Evolutionary conservation across 2,329 filamentous ascomycete genomes (phyloP), one percentile per base, ranked within the genome.

Genomic region (Botryotinia narcissicola): DNA sequence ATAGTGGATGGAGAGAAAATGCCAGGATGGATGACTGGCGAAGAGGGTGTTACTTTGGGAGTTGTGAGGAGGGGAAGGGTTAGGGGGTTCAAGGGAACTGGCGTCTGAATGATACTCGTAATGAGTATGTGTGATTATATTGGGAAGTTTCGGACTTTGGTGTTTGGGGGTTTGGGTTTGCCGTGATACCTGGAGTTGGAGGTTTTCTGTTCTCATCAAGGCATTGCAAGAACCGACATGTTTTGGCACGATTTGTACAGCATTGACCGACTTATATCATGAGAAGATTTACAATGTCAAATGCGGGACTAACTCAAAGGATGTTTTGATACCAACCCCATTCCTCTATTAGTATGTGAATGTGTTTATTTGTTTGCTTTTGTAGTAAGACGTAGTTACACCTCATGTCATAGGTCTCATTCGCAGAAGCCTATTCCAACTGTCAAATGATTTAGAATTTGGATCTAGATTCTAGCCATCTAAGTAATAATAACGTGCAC

Each of bases 1-100:
- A 86, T 93, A 69, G 84, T 97, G 40, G 90, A 97, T 80, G 91
- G 93, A 1, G 87, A 90, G 78, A 88, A 85, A 72, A 95, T 97
- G 92, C 94, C 94, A 0, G 92, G 92, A 0, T 97, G 94, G 93
- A 91, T 97, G 91, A 96, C 93, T 1, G 94, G 94, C 2, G 94
- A 97, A 79, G 92, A 94, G 62, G 92, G 91, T 0, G 90, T 96
- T 8, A 96, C 92, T 71, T 86, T 90, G 54, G 92, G 93, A 0
- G 87, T 89, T 42, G 89, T 97, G 6, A 87, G 86, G 76, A 82
- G 89, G 74, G 93, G 93, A 3, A 86, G 90, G 75, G 89, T 94
- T 78, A 83, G 83, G 61, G 88, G 87, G 1, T 83, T 87, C 78
- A 89, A 86, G 75, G 88, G 88, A 8, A 87, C 87, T 1, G 87